These are phyloP conservation scores for Tetrahymena thermophila DNA, from an alignment of 73 alveolate species.

Conservation along the genomic window DNA sequence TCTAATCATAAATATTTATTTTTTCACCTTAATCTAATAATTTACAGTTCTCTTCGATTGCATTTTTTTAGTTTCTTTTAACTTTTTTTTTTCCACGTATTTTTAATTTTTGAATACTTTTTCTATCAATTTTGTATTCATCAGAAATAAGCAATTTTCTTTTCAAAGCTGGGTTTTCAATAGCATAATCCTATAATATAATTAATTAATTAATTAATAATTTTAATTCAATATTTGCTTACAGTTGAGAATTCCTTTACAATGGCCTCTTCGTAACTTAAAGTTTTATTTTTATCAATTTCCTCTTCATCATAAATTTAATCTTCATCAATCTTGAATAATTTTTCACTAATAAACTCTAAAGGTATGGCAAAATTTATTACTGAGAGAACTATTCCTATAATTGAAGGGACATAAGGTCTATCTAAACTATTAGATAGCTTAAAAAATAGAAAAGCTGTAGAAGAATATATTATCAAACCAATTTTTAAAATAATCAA, in stretches of 20 bases:
- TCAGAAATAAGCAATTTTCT: not conserved
- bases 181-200: not conserved
- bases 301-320: not conserved
- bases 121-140: not conserved
- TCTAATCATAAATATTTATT: no score
- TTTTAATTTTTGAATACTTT: not conserved
- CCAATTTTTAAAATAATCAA: not conserved
- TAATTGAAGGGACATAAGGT: not conserved
- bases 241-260: not conserved
- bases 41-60: not conserved
- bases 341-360: not conserved
- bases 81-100: not conserved
- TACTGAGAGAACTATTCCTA: not conserved
- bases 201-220: no score
- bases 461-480: not conserved
- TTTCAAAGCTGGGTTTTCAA: not conserved
- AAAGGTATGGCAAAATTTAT: not conserved
- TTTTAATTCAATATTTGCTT: not conserved
- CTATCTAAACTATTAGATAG: not conserved
- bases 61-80: not conserved
- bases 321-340: not conserved
- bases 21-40: not conserved
- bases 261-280: not conserved
- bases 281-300: not conserved
- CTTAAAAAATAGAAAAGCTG: not conserved